These are phyloP conservation scores for Piper longum DNA, from an alignment of 164 flowering plant species.

Conservation along the genomic window DNA sequence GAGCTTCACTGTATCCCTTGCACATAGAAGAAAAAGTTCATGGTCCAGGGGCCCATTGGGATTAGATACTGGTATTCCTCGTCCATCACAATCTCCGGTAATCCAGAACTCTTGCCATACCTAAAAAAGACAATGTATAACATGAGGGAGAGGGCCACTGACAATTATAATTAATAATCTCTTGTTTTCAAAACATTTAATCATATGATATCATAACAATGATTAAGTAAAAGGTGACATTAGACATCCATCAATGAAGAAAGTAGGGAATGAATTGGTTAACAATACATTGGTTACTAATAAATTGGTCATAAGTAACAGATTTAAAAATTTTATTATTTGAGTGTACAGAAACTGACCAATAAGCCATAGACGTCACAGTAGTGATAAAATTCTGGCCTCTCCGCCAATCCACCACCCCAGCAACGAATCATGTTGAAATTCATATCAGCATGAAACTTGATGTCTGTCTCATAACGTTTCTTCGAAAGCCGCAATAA, in stretches of 20 bases:
- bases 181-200: no score
- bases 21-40: constrained; percentile 77
- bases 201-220: no score
- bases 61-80: constrained; percentile 85
- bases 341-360: constrained; percentile 32
- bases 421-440: constrained; percentile 97
- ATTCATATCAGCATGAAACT: constrained; percentile 97
- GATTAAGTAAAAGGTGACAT: no score
- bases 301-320: no score
- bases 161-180: no score
- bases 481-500: constrained; percentile 67
- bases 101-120: constrained; percentile 99
- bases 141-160: no score
- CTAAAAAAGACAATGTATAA: constrained; percentile 25
- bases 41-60: constrained; percentile 90
- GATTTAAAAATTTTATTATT: no score
- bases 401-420: constrained; percentile 97
- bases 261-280: neutral
- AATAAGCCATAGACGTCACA: constrained; percentile 89
- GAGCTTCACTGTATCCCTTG: constrained; percentile 90
- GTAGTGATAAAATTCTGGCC: constrained; percentile 94
- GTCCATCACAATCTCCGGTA: constrained; percentile 93
- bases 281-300: no score
- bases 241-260: neutral
- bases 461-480: constrained; percentile 81